phyloP scores from a whole-genome alignment of 768 basidiomycete genomes.

The Kockovaella imperatae region DNA sequence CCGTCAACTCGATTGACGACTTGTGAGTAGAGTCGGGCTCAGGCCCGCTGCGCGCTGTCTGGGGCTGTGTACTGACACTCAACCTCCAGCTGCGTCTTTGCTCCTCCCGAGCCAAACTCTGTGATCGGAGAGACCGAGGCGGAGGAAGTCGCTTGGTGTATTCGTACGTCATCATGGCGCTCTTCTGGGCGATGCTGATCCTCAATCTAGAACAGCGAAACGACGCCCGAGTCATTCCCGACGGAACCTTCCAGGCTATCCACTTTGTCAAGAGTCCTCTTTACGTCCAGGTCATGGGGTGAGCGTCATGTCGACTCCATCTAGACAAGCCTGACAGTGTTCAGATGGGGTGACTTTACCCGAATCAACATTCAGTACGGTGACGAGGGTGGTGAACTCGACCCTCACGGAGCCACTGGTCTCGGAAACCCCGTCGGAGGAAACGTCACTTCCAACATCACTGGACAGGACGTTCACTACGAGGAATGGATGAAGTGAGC shows the following conservation, averaged over 20 bases:
- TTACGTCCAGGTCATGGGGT: slow-evolving; percentile 46
- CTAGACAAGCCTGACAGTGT: neutral
- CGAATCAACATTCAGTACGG: slow-evolving; percentile 46
- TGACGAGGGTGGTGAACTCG: slow-evolving; percentile 49
- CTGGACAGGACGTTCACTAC: slow-evolving; percentile 44
- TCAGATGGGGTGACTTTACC: slow-evolving; percentile 51
- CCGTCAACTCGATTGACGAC: slow-evolving; percentile 44
- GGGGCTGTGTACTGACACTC: neutral
- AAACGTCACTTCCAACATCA: slow-evolving; percentile 45
- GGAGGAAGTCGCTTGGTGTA: slow-evolving; percentile 47
- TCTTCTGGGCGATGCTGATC: slow-evolving; percentile 31
- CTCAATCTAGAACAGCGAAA: slow-evolving; percentile 47
- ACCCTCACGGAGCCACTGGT: slow-evolving; percentile 48
- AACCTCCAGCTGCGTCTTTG: slow-evolving; percentile 33
- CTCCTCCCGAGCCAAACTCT: slow-evolving; percentile 27
- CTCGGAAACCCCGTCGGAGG: slow-evolving; percentile 47
- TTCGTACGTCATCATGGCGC: slow-evolving; percentile 24
- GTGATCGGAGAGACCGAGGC: slow-evolving; percentile 46
- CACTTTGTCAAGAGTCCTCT: slow-evolving; percentile 50
- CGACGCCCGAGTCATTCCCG: slow-evolving; percentile 48
- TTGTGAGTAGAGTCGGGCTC: slow-evolving; percentile 25
- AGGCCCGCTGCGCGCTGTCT: neutral
- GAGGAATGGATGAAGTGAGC: slow-evolving; percentile 49
- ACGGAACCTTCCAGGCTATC: slow-evolving; percentile 45
- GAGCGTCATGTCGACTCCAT: slow-evolving; percentile 1